These are phyloP conservation scores for Crassisporium funariophilum DNA, from an alignment of 768 basidiomycete species.

Conservation along the genomic window DNA sequence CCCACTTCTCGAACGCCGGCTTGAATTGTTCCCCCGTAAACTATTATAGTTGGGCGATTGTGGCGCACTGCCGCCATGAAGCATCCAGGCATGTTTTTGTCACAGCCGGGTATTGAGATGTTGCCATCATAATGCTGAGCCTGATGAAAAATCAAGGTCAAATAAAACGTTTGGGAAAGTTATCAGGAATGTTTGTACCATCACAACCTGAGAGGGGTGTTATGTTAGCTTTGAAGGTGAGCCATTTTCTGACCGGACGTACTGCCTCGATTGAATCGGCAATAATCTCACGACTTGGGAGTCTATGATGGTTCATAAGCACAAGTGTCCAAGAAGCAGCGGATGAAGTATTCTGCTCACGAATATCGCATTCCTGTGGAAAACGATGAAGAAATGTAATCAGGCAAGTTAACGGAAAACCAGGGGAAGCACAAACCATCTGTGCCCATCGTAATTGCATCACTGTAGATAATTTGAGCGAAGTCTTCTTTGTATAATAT, in stretches of 20 bases:
- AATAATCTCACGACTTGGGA: conserved; percentile 87
- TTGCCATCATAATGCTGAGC: conserved; percentile 90
- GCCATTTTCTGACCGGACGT: conserved; percentile 17
- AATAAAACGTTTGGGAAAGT: not conserved
- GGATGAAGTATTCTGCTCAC: conserved; percentile 42
- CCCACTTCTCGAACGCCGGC: conserved; percentile 72
- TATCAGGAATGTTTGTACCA: conserved; percentile 38
- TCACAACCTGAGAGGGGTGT: conserved; percentile 46
- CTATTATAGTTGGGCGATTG: conserved; percentile 85
- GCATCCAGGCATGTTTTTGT: conserved; percentile 93
- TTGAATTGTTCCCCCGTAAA: conserved; percentile 87
- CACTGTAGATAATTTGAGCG: conserved; percentile 35
- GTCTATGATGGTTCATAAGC: conserved; percentile 37
- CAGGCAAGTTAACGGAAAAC: not conserved
- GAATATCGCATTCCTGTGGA: conserved; percentile 82
- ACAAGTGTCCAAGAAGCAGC: not conserved
- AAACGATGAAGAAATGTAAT: not conserved
- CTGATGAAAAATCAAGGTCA: conserved; percentile 32
- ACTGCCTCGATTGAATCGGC: conserved; percentile 89
- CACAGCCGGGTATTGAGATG: conserved; percentile 85
- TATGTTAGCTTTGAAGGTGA: conserved; percentile 5
- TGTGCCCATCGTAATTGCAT: conserved; percentile 90
- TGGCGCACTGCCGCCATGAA: conserved; percentile 85
- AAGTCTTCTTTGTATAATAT: not conserved
- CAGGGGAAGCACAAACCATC: conserved; percentile 55